Conservation (phyloP, 2,329 filamentous ascomycete genomes). For the Pestalotiopsis fici region DNA sequence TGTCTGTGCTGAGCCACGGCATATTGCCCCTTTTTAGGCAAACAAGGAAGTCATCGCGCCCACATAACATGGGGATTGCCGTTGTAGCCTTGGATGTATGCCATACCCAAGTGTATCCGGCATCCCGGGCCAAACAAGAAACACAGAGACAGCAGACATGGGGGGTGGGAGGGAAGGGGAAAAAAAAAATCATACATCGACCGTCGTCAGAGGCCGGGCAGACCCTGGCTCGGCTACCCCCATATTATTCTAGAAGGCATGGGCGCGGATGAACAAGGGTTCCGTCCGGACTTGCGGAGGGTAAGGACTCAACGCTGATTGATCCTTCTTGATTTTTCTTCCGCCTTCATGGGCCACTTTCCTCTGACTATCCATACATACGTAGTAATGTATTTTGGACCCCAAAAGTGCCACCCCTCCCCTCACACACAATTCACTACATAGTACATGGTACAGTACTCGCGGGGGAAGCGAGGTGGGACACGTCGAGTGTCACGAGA, state of each 20-base stretch:
- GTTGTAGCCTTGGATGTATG: background rate
- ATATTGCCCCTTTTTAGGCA: background rate
- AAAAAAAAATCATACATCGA: background rate
- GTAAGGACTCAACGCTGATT: background rate
- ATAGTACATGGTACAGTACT: no score
- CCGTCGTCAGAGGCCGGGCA: background rate
- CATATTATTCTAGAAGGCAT: background rate
- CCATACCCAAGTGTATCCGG: background rate
- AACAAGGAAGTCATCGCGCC: slow-evolving; percentile 3
- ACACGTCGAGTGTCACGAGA: background rate
- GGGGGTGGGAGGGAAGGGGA: no score
- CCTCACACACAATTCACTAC: no score
- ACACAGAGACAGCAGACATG: no score
- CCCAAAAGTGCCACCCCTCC: no score
- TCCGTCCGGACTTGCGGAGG: background rate
- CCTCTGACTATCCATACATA: no score
- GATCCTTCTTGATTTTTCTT: background rate
- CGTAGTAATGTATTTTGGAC: background rate
- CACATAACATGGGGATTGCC: slow-evolving; percentile 1
- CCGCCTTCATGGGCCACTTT: background rate
- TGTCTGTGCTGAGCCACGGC: background rate
- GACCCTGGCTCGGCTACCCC: background rate
- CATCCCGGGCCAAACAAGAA: background rate
- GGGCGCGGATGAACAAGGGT: background rate
- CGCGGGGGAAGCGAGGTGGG: background rate